Percentiles rank a stretch among this genome's conserved stretches.
Evolutionary conservation across 1,284 basidiomycete genomes (phyloP).

Genomic region (Cerioporus squamosus): DNA sequence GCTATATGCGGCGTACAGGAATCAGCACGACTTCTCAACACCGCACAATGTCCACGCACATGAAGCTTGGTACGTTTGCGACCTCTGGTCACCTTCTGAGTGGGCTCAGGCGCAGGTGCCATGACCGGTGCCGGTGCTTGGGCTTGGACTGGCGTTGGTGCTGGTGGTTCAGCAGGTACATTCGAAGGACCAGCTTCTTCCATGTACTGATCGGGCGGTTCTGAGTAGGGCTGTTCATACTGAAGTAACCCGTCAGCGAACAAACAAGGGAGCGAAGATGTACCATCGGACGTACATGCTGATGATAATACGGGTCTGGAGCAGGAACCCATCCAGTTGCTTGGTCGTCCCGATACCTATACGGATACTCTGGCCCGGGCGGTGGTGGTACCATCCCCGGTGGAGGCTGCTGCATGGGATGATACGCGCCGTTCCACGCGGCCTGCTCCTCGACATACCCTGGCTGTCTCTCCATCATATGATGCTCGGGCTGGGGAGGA

Average conservation of each 20-base stretch:
- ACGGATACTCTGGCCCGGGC: slow-evolving; percentile 48
- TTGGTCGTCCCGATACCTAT: slow-evolving; percentile 61
- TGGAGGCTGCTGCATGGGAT: slow-evolving; percentile 45
- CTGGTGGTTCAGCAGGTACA: slow-evolving; percentile 36
- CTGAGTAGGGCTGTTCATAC: slow-evolving; percentile 49
- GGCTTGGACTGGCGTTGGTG: too few relatives aligned
- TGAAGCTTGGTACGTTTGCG: slow-evolving; percentile 65
- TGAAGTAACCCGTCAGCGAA: slow-evolving; percentile 15
- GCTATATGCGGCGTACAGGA: slow-evolving; percentile 28
- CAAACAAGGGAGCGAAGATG: neutral
- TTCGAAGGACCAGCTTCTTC: slow-evolving; percentile 51
- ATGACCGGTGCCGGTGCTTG: too few relatives aligned
- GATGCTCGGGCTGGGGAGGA: slow-evolving; percentile 32
- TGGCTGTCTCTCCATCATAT: slow-evolving; percentile 52
- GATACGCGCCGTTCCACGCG: slow-evolving; percentile 48
- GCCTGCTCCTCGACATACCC: slow-evolving; percentile 49
- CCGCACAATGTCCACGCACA: slow-evolving; percentile 38
- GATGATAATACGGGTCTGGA: slow-evolving; percentile 61
- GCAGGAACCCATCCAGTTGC: slow-evolving; percentile 41
- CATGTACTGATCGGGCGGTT: slow-evolving; percentile 49
- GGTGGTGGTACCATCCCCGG: slow-evolving; percentile 49
- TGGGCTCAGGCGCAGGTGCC: slow-evolving; percentile 30
- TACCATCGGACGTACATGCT: slow-evolving; percentile 39
- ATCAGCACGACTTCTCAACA: neutral
- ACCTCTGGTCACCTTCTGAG: slow-evolving; percentile 51